A percentile compares a stretch with the other conserved stretches of the same genome.
phyloP scores from a whole-genome alignment of 306 rosid genomes.

The Citrullus mucosospermus region DNA sequence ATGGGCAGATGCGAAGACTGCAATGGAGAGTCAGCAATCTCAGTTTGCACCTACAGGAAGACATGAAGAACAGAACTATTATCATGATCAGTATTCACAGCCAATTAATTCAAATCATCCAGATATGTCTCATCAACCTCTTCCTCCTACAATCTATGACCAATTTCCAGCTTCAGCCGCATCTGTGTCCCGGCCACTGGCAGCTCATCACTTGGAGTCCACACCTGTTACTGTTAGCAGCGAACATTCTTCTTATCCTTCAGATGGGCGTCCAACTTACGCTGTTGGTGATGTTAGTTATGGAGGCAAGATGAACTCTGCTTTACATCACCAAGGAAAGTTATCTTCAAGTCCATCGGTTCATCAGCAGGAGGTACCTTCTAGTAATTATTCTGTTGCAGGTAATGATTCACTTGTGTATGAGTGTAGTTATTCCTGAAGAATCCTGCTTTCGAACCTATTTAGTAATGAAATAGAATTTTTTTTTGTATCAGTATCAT shows the following conservation, averaged over 20 bases:
- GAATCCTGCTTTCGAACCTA: constrained; percentile 28
- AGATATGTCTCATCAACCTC: constrained; percentile 53
- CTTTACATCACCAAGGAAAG: constrained; percentile 47
- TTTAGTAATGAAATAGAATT: neutral
- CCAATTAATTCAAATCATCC: constrained; percentile 29
- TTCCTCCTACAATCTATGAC: constrained; percentile 48
- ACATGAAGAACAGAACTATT: constrained; percentile 60
- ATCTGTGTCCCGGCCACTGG: constrained; percentile 31
- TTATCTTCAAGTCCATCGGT: constrained; percentile 53
- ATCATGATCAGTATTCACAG: constrained; percentile 62
- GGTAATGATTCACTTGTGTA: constrained; percentile 74
- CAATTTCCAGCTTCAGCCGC: constrained; percentile 49
- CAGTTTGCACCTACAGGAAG: constrained; percentile 52
- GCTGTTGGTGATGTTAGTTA: constrained; percentile 36
- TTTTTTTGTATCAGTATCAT: neutral
- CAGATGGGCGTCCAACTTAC: constrained; percentile 44
- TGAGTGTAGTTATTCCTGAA: constrained; percentile 45
- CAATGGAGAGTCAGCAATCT: constrained; percentile 63
- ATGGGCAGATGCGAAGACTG: constrained; percentile 81
- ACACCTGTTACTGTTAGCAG: constrained; percentile 28
- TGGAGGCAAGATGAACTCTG: constrained; percentile 39
- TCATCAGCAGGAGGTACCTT: constrained; percentile 99
- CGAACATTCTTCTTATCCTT: constrained; percentile 36
- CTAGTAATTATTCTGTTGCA: constrained; percentile 97
- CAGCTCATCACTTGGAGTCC: constrained; percentile 38